Conservation (phyloP, 345 rosid genomes). For the Eutrema yunnanense region DNA sequence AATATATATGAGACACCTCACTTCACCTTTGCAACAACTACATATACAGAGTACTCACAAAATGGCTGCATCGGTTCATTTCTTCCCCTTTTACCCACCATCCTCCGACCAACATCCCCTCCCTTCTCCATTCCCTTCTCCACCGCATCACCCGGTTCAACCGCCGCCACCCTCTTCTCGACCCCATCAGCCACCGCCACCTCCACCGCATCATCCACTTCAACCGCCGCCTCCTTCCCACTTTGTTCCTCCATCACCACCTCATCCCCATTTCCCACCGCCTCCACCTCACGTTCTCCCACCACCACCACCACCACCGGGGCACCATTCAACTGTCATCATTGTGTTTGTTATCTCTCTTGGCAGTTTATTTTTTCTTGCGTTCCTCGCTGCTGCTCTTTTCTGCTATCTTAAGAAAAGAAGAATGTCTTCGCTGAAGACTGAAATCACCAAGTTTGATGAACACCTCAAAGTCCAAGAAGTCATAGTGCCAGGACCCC, state of each 20-base stretch:
- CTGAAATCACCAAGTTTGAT: conserved; percentile 38
- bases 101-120: conserved; percentile 22
- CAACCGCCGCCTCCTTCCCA: conserved; percentile 26
- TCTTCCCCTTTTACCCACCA: conserved; percentile 19
- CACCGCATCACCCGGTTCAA: conserved; percentile 10
- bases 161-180: conserved; percentile 12
- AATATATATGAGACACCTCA: not conserved
- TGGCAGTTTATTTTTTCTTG: conserved; percentile 55
- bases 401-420: conserved; percentile 46
- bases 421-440: conserved; percentile 32
- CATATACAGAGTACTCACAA: not conserved
- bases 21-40: conserved; percentile 2
- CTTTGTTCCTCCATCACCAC: conserved; percentile 30
- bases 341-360: conserved; percentile 53
- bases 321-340: conserved; percentile 46
- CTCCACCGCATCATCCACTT: too few relatives aligned
- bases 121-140: conserved; percentile 17
- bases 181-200: conserved; percentile 1
- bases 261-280: conserved; percentile 26
- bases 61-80: conserved; percentile 15
- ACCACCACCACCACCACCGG: conserved; percentile 44
- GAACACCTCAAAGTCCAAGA: conserved; percentile 52
- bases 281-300: conserved; percentile 47
- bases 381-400: conserved; percentile 56
- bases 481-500: conserved; percentile 43